Evolutionary conservation across 1,139 yeast genomes (phyloP).

Genomic region (Saccharomycopsis phalli): DNA sequence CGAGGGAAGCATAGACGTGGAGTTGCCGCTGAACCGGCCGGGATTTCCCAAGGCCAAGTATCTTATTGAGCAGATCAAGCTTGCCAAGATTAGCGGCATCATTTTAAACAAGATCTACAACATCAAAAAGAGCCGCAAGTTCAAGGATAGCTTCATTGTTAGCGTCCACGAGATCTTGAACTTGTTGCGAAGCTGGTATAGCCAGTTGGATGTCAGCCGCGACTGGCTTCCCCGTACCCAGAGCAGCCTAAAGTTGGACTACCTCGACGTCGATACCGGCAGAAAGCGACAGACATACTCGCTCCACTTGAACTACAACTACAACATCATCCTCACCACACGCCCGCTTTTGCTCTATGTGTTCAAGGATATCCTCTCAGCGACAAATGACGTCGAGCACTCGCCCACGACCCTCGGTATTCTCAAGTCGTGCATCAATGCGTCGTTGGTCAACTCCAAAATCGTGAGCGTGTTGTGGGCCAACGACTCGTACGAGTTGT

Average conservation of each 20-base stretch:
- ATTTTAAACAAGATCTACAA: conserved; percentile 15
- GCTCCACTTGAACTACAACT: conserved; percentile 15
- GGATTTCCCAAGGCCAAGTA: conserved; percentile 7
- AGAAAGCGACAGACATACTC: conserved; percentile 11
- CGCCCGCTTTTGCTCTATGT: conserved; percentile 16
- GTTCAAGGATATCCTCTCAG: conserved; percentile 12
- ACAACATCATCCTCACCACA: conserved; percentile 14
- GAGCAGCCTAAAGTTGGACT: conserved; percentile 1
- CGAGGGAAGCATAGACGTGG: conserved; percentile 15
- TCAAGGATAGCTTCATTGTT: conserved; percentile 13
- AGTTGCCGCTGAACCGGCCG: conserved; percentile 5
- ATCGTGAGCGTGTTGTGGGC: conserved; percentile 5
- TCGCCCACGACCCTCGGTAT: conserved; percentile 15
- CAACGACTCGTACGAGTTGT: conserved; percentile 4
- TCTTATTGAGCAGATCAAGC: conserved; percentile 12
- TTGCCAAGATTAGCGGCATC: conserved; percentile 11
- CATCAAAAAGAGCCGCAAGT: conserved; percentile 1
- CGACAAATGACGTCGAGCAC: conserved; percentile 1
- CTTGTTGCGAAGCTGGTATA: conserved; percentile 10
- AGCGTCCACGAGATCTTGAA: conserved; percentile 15
- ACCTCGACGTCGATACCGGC: conserved; percentile 3
- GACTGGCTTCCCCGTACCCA: background rate
- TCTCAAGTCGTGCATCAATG: conserved; percentile 13
- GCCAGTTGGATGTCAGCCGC: background rate
- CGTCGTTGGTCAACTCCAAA: conserved; percentile 10